phyloP scores from a whole-genome alignment of 225 moss, liverwort and hornwort genomes.

The Sphagnum tenellum region DNA sequence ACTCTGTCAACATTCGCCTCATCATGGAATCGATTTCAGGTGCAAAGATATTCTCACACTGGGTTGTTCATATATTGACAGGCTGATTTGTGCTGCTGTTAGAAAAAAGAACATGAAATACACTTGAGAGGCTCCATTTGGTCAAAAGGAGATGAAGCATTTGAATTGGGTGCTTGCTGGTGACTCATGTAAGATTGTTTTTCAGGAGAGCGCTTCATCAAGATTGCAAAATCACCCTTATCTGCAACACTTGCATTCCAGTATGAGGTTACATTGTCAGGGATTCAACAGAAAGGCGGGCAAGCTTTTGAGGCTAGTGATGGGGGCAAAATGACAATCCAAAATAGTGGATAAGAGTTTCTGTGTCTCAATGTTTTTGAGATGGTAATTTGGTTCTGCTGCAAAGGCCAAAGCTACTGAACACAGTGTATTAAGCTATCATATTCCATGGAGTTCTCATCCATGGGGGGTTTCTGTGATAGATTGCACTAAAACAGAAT shows the following conservation, averaged over 20 bases:
- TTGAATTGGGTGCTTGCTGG: neutral
- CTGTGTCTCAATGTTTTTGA: too few species aligned
- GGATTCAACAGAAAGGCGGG: constrained; percentile 46
- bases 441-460: too few species aligned
- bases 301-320: constrained; percentile 51
- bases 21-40: constrained; percentile 60
- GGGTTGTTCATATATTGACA: neutral
- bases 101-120: neutral
- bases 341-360: constrained; percentile 9
- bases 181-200: neutral
- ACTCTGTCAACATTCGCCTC: constrained; percentile 73
- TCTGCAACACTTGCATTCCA: constrained; percentile 59
- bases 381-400: too few species aligned
- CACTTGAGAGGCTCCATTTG: too few species aligned
- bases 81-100: neutral
- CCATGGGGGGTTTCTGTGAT: too few species aligned
- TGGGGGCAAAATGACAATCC: constrained; percentile 48
- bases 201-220: constrained; percentile 59
- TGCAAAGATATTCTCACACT: constrained; percentile 7
- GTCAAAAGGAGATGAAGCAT: too few species aligned
- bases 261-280: constrained; percentile 55
- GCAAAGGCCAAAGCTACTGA: too few species aligned
- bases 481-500: too few species aligned
- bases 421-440: too few species aligned
- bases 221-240: constrained; percentile 86